Base-by-base conservation (phyloP, 2,329 filamentous ascomycete species). In the Calonectria hawksworthii region DNA sequence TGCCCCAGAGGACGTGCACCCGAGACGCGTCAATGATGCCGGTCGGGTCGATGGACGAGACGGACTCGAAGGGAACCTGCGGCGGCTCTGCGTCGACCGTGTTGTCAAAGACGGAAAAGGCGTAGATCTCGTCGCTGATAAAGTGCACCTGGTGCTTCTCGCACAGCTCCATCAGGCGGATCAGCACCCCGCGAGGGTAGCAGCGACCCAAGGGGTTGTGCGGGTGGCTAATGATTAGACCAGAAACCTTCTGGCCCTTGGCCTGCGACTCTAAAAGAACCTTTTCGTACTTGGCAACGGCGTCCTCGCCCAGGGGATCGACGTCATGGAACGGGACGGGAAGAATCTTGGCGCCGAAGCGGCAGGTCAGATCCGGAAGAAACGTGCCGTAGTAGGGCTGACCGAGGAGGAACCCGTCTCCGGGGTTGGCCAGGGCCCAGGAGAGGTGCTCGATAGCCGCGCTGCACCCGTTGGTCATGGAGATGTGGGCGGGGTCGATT, bases 181-280 rank as follows among this genome's bases (percentile, higher is more conserved):
- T 74, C 11, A 90, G 75, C 6, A 84, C 83, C 3, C 81, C 78
- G 3, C 83, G 84, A 5, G 87, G 73, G 75, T 89, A 89, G 80
- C 87, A 89, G 8, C 86, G 83, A 0, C 89, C 89, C 1, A 90
- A 83, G 0, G 89, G 89, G 71, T 90, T 90, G 68, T 90, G 88
- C 2, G 89, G 87, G 66, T 90, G 85, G 67, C 88, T 88, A 4
- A 91, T 83, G 74, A 91, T 85, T n/a, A 91, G 74, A 0, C 84
- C 89, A 21, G 84, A 83, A n/a, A 90, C 84, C 32, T 80, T 83
- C 21, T 84, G 81, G 0, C 88, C 88, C 4, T 79, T 77, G 3
- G 82, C 76, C 50, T 86, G 84, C 3, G 84, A 80, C 23, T 86
- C 75, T 5, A 88, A 73, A n/a, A 86, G 75, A 1, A 85, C 85